A percentile compares a stretch with the other conserved stretches of the same genome.
phyloP scores from a whole-genome alignment of 331 rosid genomes.

The Malus hybrid region DNA sequence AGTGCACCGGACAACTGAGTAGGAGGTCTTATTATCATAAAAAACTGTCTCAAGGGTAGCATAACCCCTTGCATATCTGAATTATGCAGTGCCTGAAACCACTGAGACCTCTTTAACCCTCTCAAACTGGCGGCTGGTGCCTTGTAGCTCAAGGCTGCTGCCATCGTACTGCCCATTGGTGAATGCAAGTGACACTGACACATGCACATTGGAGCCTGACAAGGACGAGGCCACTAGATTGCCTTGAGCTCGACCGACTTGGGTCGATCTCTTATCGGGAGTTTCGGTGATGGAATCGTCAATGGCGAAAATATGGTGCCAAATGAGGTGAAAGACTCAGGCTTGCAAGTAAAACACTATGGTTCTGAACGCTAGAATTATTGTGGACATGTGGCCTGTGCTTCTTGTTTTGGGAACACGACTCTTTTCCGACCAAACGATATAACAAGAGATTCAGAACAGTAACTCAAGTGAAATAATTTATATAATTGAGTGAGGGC shows the following conservation, averaged over 20 bases:
- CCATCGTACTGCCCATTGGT: conserved; percentile 17
- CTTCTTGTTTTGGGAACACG: too few species aligned
- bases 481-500: too few species aligned
- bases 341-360: conserved; percentile 7
- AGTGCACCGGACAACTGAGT: conserved; percentile 28
- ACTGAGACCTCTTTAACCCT: conserved; percentile 37
- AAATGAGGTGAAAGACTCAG: conserved; percentile 34
- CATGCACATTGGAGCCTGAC: conserved; percentile 28
- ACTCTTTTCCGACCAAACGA: too few species aligned
- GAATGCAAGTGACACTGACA: conserved; percentile 15
- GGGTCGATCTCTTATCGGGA: neutral
- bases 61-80: conserved; percentile 39
- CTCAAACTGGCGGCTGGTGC: conserved; percentile 39
- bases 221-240: conserved; percentile 15
- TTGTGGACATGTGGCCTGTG: too few species aligned
- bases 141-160: conserved; percentile 48
- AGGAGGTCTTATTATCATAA: conserved; percentile 20
- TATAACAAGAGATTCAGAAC: too few species aligned
- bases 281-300: conserved; percentile 32
- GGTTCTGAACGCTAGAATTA: too few species aligned
- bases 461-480: too few species aligned
- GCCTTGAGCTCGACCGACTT: conserved; percentile 51
- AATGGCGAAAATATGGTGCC: conserved; percentile 41
- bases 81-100: conserved; percentile 49
- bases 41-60: conserved; percentile 30